Evolutionary conservation across 495 filamentous ascomycete genomes (phyloP).

Genomic region (Penicillium macrosclerotiorum): DNA sequence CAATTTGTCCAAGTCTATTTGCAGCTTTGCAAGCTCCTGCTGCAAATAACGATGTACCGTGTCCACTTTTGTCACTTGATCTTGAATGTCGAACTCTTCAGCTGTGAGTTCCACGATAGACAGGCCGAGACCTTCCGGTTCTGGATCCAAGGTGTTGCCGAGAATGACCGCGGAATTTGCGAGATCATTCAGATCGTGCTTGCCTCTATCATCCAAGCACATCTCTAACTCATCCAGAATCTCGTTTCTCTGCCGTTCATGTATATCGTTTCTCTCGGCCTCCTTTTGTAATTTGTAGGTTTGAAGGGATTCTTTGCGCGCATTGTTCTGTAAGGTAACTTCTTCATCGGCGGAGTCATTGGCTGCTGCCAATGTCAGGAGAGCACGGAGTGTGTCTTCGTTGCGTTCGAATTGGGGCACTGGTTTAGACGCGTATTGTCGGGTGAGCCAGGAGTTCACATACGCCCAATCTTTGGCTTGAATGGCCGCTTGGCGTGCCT

Average conservation of each 20-base stretch:
- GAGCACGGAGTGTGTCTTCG: slow-evolving; percentile 71
- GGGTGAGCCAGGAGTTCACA: slow-evolving; percentile 75
- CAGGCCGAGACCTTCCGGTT: slow-evolving; percentile 34
- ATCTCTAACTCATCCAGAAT: slow-evolving; percentile 41
- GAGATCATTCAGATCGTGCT: slow-evolving; percentile 37
- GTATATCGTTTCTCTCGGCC: slow-evolving; percentile 22
- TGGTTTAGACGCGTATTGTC: slow-evolving; percentile 61
- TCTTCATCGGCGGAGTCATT: slow-evolving; percentile 86
- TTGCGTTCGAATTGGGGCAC: slow-evolving; percentile 78
- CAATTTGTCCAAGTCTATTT: slow-evolving; percentile 36
- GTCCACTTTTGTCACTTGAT: slow-evolving; percentile 56
- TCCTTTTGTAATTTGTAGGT: slow-evolving; percentile 34
- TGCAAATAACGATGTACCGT: slow-evolving; percentile 46
- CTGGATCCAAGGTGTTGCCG: slow-evolving; percentile 32
- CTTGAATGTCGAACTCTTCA: slow-evolving; percentile 39
- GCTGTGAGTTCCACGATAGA: slow-evolving; percentile 43
- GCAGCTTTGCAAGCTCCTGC: slow-evolving; percentile 37
- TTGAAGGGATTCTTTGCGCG: slow-evolving; percentile 38
- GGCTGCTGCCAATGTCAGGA: slow-evolving; percentile 70
- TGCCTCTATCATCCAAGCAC: slow-evolving; percentile 37
- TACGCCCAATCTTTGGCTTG: slow-evolving; percentile 83
- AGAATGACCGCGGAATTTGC: slow-evolving; percentile 34
- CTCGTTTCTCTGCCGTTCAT: slow-evolving; percentile 34
- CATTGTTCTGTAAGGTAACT: slow-evolving; percentile 49
- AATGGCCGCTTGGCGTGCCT: slow-evolving; percentile 48